Evolutionary conservation across 805 yeast genomes (phyloP), one percentile per base, ranked within the genome.

Genomic region (Monosporozyma aquatica): DNA sequence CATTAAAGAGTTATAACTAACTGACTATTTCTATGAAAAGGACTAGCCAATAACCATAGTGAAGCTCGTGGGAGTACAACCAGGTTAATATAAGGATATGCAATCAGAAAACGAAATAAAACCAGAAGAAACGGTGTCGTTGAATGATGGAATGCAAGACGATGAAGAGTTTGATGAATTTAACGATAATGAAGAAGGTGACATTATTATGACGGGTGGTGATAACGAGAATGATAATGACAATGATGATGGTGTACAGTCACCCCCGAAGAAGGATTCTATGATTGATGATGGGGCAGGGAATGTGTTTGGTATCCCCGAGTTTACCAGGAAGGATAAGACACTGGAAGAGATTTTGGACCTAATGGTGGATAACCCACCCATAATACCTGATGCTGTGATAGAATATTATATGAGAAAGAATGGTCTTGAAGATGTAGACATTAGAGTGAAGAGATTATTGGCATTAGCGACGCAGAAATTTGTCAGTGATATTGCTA

Each of bases 381-480:
- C 98, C 2, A 81, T 90, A 26, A 92, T 92, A 32, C 98, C 98
- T 0, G 97, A 92, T 59, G 89, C 95, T 0, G 97, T 92, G 9
- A 84, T 95, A 0, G 97, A 90, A 57, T 92, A 87, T 59, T 92
- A 90, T 55, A 65, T 90, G 41, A 76, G 86, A 20, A 81, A 82
- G 55, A 82, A 87, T 47, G 97, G 97, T 30, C 80, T 92, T 53
- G 82, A 80, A 45, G 77, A 92, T 22, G 71, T 81, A 30, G 95
- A 90, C 58, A 66, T 76, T 11, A 74, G 87, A 44, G 77, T 84
- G 44, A 89, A 87, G 61, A 71, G 97, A 42, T 67, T 92, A 28
- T 68, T 92, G 38, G 97, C 97, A 0, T 68, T 92, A 43, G 97
- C 98, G 1, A 92, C 98, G 0, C 98, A 94, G 56, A 92, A 92